These are phyloP conservation scores for Colletotrichum somersetense DNA, from an alignment of 2,329 filamentous ascomycete species.

Conservation along the genomic window DNA sequence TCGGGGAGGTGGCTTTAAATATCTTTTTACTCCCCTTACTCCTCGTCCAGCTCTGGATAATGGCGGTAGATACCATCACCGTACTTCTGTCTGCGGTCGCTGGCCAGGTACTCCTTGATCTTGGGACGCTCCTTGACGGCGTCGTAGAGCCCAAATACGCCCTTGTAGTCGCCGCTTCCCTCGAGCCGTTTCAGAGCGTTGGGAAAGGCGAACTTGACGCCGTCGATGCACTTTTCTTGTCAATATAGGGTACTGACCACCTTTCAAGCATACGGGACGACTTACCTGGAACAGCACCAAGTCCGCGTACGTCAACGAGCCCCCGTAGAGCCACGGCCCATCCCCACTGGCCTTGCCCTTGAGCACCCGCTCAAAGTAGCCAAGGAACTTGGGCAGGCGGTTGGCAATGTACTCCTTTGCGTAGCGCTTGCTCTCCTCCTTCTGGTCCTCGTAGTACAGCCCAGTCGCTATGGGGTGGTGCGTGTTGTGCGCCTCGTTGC, in stretches of 20 bases:
- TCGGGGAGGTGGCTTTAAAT: no score
- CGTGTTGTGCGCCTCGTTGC: slow-evolving; percentile 79
- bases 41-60: slow-evolving; percentile 78
- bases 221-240: slow-evolving; percentile 63
- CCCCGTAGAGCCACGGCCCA: slow-evolving; percentile 75
- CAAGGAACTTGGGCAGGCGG: slow-evolving; percentile 79
- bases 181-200: slow-evolving; percentile 70
- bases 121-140: slow-evolving; percentile 72
- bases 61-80: slow-evolving; percentile 76
- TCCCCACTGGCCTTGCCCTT: slow-evolving; percentile 67
- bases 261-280: neutral
- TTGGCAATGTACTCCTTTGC: slow-evolving; percentile 69
- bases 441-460: slow-evolving; percentile 82
- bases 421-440: slow-evolving; percentile 71
- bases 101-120: slow-evolving; percentile 77
- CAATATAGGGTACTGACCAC: neutral
- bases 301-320: slow-evolving; percentile 77
- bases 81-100: slow-evolving; percentile 73
- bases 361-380: slow-evolving; percentile 77
- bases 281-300: slow-evolving; percentile 78
- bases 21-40: neutral
- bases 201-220: slow-evolving; percentile 76
- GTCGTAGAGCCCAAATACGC: slow-evolving; percentile 74
- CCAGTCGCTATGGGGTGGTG: slow-evolving; percentile 76
- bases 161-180: slow-evolving; percentile 67